Base-by-base conservation (phyloP, 345 rosid genomes). In the Eucalyptus shirleyi region DNA sequence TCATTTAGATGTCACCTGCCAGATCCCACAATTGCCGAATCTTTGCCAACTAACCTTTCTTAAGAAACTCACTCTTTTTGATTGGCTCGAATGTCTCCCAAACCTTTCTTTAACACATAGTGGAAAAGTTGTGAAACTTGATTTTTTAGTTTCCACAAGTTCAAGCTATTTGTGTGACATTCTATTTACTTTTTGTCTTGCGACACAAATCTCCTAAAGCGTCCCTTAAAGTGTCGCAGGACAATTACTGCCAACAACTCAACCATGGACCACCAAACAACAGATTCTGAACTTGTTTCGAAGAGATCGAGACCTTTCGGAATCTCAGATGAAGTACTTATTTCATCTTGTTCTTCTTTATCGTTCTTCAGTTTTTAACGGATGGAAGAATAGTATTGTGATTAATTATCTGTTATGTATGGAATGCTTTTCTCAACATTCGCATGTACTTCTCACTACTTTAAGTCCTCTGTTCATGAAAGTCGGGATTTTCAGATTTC, bases 231-330 rank as follows among this genome's bases (percentile, higher is more conserved):
- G 53, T 19, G 0, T 50, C 7, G 8, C 18, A 91, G 93, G 92
- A 95, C 95, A 9, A 95, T 96, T 50, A 93, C 94, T 65, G 45
- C 94, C 56, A 91, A 89, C 90, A 95, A 92, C 90, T 91, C 96
- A n/a, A 88, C 94, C 87, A 91, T 93, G 91, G 97, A 97, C 87
- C 92, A 95, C 90, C 99, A 94, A 89, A 92, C 95, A 77, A 94
- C 96, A 86, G 95, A 96, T 89, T 96, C 95, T 89, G 94, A 95
- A 88, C 93, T 91, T 92, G 93, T 93, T 55, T 94, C 94, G 92
- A 96, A 95, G 95, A 95, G 98, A 91, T 40, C 96, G 55, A 93
- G 97, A 91, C 93, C 97, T 28, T 95, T 92, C 83, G 96, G 94
- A 91, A 91, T 94, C 55, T 90, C 96, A 24, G 95, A 96, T 85